These are phyloP conservation scores for Phaeophleospora eucalypticola DNA, from an alignment of 2,329 filamentous ascomycete species.

Conservation along the genomic window DNA sequence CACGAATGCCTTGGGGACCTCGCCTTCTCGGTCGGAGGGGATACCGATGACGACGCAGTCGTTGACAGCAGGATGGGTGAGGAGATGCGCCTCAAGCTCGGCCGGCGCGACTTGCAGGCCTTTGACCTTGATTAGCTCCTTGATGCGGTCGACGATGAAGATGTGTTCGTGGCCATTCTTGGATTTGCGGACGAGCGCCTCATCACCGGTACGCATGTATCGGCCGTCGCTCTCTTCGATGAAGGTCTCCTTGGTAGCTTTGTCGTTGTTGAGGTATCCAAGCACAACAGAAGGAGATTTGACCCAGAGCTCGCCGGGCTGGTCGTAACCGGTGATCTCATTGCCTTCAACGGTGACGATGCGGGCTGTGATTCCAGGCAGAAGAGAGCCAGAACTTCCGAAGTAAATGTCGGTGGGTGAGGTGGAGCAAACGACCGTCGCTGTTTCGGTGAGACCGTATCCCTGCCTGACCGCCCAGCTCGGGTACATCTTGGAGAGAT, in stretches of 20 bases:
- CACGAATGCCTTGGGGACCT: conserved; percentile 61
- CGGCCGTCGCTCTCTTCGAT: conserved; percentile 57
- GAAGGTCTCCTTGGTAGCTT: conserved; percentile 71
- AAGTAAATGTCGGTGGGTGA: conserved; percentile 61
- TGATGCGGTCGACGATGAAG: conserved; percentile 78
- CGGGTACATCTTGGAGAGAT: conserved; percentile 60
- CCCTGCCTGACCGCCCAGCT: conserved; percentile 57
- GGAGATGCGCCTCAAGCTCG: conserved; percentile 74
- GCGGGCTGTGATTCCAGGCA: conserved; percentile 62
- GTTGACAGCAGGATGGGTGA: conserved; percentile 69
- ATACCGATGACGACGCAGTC: conserved; percentile 77
- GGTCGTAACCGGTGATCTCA: conserved; percentile 67
- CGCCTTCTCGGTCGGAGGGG: conserved; percentile 58
- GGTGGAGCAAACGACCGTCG: conserved; percentile 63
- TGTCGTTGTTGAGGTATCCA: conserved; percentile 82
- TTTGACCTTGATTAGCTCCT: conserved; percentile 55
- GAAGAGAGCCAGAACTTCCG: conserved; percentile 67
- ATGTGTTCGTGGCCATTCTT: conserved; percentile 71
- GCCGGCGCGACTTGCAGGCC: conserved; percentile 79
- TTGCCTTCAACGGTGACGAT: conserved; percentile 64
- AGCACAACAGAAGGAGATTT: conserved; percentile 72
- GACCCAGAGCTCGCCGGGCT: conserved; percentile 75
- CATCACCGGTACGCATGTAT: conserved; percentile 74
- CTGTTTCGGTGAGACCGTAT: conserved; percentile 76
- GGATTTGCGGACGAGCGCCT: conserved; percentile 64